Evolutionary conservation across 1,284 basidiomycete species (phyloP), one percentile per base, ranked within the genome.

Genomic region (Mycena sp.): DNA sequence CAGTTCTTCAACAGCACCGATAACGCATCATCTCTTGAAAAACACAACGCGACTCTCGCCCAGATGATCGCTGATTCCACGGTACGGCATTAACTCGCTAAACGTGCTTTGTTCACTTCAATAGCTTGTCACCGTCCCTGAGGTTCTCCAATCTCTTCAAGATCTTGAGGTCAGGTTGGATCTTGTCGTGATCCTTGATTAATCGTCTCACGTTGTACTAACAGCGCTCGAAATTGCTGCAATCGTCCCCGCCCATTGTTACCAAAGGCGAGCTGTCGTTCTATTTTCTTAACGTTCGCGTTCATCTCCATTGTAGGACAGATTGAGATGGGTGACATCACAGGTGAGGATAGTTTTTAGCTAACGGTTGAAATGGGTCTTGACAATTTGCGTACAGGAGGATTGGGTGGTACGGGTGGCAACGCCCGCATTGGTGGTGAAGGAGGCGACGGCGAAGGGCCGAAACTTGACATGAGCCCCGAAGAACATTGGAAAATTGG

Each of bases 361-460:
- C n/a, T n/a, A n/a, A n/a, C n/a, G 19, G 1, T 2, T 21, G 4
- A 32, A 28, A 14, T 12, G 12, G 1, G 12, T 6, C 17, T 44
- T 32, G 45, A 29, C 16, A 30, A 9, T 19, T 5, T 6, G 26
- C 9, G 6, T 44, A 11, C 16, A 62, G 61, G 61, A 19, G 54
- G 54, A 30, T 4, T 23, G 10, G 54, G 54, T 21, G 49, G 50
- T 7, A 3, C 30, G 1, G 55, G 54, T 23, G 49, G 60, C 29
- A 25, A 10, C 4, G 53, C 17, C 2, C 29, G 30, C 4, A 52
- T 52, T 9, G 61, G 61, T 10, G 61, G 60, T n/a, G 29, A 32
- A n/a, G 61, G 61, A 3, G 61, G 61, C 4, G 45, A 32, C 11
- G 54, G 53, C 7, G 54, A 51, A 29, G 61, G 54, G 3, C 61